phyloP scores from a whole-genome alignment of 2,329 filamentous ascomycete genomes.

The Emmonsiellopsis sp. region DNA sequence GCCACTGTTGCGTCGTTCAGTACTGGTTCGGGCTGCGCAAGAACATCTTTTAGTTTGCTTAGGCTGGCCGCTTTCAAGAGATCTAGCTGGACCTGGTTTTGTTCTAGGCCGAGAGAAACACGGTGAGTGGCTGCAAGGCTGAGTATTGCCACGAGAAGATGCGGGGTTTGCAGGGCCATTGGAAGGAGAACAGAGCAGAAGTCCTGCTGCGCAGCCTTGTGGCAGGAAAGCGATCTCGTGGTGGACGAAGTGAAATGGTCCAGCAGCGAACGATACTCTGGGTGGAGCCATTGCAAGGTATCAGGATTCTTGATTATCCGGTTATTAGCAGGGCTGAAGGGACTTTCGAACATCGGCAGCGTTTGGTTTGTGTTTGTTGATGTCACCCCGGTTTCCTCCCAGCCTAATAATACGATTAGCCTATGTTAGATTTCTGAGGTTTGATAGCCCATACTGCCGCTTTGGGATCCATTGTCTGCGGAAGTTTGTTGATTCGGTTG shows the following conservation, averaged over 20 bases:
- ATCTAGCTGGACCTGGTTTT: slow-evolving; percentile 18
- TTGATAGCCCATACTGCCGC: background rate
- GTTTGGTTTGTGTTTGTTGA: no score
- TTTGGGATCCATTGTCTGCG: background rate
- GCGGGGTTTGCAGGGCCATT: slow-evolving; percentile 15
- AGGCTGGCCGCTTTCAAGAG: slow-evolving; percentile 7
- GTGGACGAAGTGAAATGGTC: slow-evolving; percentile 28
- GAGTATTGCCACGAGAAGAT: slow-evolving; percentile 13
- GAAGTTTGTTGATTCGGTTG: background rate
- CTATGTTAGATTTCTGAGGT: background rate
- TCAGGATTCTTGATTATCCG: slow-evolving; percentile 2
- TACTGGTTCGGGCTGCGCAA: slow-evolving; percentile 4
- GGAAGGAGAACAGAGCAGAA: slow-evolving; percentile 15
- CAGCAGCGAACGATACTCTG: slow-evolving; percentile 9
- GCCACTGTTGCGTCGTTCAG: slow-evolving; percentile 11
- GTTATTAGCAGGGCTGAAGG: background rate
- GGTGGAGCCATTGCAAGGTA: slow-evolving; percentile 4
- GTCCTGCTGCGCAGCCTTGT: slow-evolving; percentile 13
- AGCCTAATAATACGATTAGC: background rate
- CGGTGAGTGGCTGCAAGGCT: slow-evolving; percentile 16
- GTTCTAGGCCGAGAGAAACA: slow-evolving; percentile 29
- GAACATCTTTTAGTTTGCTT: slow-evolving; percentile 7
- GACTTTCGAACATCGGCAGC: no score
- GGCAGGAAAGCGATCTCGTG: slow-evolving; percentile 22
- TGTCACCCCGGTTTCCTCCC: background rate